Base-by-base conservation (phyloP, 441 rosid species). In the Erodium moschatum region DNA sequence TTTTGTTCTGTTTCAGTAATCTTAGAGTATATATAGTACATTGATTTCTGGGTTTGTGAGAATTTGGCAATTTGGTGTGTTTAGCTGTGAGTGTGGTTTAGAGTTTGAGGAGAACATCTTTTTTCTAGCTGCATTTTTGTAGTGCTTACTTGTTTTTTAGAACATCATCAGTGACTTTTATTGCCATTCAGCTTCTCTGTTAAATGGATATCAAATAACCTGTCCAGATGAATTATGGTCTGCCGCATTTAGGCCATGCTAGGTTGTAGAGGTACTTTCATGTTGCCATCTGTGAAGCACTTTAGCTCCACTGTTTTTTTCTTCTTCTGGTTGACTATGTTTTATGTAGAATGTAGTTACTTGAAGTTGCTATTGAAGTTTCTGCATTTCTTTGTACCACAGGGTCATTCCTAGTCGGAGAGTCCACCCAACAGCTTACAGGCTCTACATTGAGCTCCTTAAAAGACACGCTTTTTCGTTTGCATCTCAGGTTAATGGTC, bases 391-490 rank as follows among this genome's bases (percentile, higher is more conserved):
- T 71, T 56, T 15, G 73, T 71, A 60, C 63, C 50, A 21, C 84
- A 88, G 93, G 73, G 84, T 88, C 56, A 77, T 85, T 70, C 82
- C 93, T 10, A 66, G 67, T 21, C 78, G 93, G 75, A 70, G 29
- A 60, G 74, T 76, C 61, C 87, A 80, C 62, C 79, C 79, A 48
- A 85, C 82, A 15, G 89, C 90, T 18, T 88, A 86, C 72, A 82
- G 93, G 72, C 84, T 88, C 63, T 88, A 85, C 74, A 38, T 86
- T 77, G 93, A 88, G 81, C 85, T 88, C 19, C 81, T 86, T 60
- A 86, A 78, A 74, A 83, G 90, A 74, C 71, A 85, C 24, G 83
- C 78, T 27, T 83, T 85, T 75, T 42, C 67, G 3, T 76, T 85
- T 66, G 81, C 74, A 70, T 77, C 73, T 72, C 88, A 83, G 65